phyloP scores from a whole-genome alignment of 2,329 filamentous ascomycete species.

The Penicillium sp. region DNA sequence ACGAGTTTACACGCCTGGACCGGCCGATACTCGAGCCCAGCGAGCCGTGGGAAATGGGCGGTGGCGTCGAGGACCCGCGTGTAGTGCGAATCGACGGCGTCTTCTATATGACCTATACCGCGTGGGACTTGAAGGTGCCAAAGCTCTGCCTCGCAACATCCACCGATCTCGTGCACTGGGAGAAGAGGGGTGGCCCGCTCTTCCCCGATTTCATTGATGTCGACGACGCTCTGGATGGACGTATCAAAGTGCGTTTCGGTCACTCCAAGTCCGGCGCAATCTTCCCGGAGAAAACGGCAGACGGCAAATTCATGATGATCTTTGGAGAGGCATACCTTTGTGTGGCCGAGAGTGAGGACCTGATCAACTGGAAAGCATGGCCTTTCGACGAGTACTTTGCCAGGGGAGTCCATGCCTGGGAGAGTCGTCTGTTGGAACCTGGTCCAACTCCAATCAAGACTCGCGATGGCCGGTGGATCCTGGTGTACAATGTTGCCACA shows the following conservation, averaged over 20 bases:
- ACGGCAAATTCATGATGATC: slow-evolving; percentile 9
- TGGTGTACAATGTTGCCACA: slow-evolving; percentile 36
- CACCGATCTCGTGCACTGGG: slow-evolving; percentile 45
- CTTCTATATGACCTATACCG: slow-evolving; percentile 49
- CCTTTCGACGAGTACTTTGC: slow-evolving; percentile 1
- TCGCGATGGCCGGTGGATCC: slow-evolving; percentile 41
- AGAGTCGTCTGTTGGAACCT: slow-evolving; percentile 42
- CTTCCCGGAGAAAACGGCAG: slow-evolving; percentile 35
- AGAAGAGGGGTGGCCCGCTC: slow-evolving; percentile 29
- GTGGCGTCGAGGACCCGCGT: slow-evolving; percentile 46
- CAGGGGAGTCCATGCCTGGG: slow-evolving; percentile 31
- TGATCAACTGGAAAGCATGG: slow-evolving; percentile 3
- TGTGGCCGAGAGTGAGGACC: not conserved
- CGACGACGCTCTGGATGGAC: slow-evolving; percentile 9
- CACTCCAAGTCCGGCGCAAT: slow-evolving; percentile 29
- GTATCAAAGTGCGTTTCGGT: slow-evolving; percentile 39
- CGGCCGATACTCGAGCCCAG: not conserved
- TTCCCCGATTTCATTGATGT: slow-evolving; percentile 3
- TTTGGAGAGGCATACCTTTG: not conserved
- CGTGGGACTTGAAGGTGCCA: slow-evolving; percentile 38
- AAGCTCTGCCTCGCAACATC: slow-evolving; percentile 47
- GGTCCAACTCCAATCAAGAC: slow-evolving; percentile 43
- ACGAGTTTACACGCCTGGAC: not conserved
- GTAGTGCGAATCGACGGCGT: slow-evolving; percentile 45
- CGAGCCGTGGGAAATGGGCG: slow-evolving; percentile 1